Evolutionary conservation across 768 basidiomycete species (phyloP), one percentile per base, ranked within the genome.

Genomic region (Trametes elegans): DNA sequence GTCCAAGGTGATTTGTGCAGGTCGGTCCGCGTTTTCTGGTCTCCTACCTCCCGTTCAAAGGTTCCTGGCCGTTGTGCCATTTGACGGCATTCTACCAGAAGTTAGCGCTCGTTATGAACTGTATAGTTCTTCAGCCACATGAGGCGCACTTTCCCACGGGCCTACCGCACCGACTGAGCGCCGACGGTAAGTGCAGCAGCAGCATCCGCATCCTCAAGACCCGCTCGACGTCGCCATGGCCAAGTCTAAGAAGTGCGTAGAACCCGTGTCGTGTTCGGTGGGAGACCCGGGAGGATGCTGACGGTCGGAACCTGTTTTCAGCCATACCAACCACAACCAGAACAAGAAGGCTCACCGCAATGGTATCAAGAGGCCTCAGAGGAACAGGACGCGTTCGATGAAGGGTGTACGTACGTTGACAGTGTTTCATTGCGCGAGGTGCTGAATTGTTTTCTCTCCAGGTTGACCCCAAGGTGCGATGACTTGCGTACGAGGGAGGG

Each of bases 301-400:
- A 49, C 35, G 16, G 49, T 52, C 27, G 59, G 23, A 16, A 24
- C 44, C 11, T 40, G 6, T 40, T 41, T 57, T 54, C 59, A 93
- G 89, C 67, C 88, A 93, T 72, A 92, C 88, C 68, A 92, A 91
- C 74, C 94, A 96, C 82, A 97, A 96, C 81, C 93, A 97, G 79
- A 92, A 66, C 80, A 85, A 84, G 75, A 98, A 97, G 84, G 93
- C 96, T 62, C 96, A 98, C 80, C 84, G 90, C 62, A 98, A 98
- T 80, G 96, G 95, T 68, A 96, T 98, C 79, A 93, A 89, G 78
- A 83, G 80, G 72, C 88, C 92, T 49, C 75, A 79, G 72, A 79
- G 82, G 55, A 78, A 82, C 70, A 81, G 85, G 66, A 82, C 88
- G 64, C 81, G 87, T 63, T 94, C 90, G 32, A 66, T 90, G 79